Percentiles rank a stretch among this genome's conserved stretches.
phyloP scores from a whole-genome alignment of 805 yeast genomes.

The Tetrapisispora iriomotensis region DNA sequence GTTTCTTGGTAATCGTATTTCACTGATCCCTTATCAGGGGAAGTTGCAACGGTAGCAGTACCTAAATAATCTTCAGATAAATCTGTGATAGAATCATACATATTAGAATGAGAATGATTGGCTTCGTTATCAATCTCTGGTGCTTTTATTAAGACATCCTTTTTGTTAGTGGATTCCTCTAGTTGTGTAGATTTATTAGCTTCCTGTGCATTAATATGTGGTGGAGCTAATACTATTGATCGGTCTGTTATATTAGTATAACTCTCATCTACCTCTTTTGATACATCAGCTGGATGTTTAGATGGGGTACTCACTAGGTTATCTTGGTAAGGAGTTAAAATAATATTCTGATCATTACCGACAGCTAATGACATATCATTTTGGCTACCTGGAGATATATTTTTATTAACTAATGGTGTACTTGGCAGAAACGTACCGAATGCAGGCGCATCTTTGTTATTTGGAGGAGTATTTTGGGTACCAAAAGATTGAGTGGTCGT shows the following conservation, averaged over 20 bases:
- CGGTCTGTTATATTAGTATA: too few relatives aligned
- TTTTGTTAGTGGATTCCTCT: too few relatives aligned
- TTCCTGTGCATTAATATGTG: too few relatives aligned
- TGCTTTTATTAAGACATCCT: neutral
- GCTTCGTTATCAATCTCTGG: neutral
- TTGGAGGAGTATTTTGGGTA: too few relatives aligned
- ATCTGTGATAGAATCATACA: too few relatives aligned
- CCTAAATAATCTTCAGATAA: slow-evolving; percentile 10
- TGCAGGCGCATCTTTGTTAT: too few relatives aligned
- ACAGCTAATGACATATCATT: neutral
- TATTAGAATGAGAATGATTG: too few relatives aligned
- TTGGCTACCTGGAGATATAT: neutral
- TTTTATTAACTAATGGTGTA: neutral
- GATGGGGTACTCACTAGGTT: neutral
- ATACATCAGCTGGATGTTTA: neutral
- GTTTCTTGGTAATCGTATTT: too few relatives aligned
- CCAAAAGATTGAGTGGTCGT: neutral
- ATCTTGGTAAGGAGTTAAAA: slow-evolving; percentile 2
- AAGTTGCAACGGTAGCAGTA: slow-evolving; percentile 15
- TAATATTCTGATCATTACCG: neutral
- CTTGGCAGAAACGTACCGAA: too few relatives aligned
- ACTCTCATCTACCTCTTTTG: neutral
- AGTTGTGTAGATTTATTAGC: too few relatives aligned
- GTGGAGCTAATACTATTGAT: too few relatives aligned
- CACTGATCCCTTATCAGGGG: slow-evolving; percentile 15